Percentiles rank a stretch among this genome's conserved stretches.
phyloP scores from a whole-genome alignment of 768 basidiomycete species.

The Boletus pseudo-olivaceus region DNA sequence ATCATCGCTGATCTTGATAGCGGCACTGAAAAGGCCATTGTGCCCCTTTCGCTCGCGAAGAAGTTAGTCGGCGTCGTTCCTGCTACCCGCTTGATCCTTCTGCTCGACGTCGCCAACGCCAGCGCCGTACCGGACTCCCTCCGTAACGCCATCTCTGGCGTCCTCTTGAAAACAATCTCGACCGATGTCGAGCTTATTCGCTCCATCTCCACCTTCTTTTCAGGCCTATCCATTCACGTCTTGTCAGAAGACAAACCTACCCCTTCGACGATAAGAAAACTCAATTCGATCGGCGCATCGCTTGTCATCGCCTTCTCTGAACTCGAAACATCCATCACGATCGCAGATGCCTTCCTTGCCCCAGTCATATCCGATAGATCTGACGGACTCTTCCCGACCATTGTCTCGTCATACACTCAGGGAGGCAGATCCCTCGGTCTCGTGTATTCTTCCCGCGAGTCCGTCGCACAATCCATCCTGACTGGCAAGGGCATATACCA shows the following conservation, averaged over 20 bases:
- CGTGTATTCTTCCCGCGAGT: slow-evolving; percentile 90
- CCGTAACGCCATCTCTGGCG: slow-evolving; percentile 70
- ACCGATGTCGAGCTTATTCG: slow-evolving; percentile 74
- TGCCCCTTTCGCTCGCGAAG: slow-evolving; percentile 63
- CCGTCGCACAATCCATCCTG: slow-evolving; percentile 80
- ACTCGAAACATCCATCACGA: slow-evolving; percentile 59
- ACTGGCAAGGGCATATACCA: slow-evolving; percentile 94
- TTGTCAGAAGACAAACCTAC: slow-evolving; percentile 53
- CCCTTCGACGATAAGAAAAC: slow-evolving; percentile 55
- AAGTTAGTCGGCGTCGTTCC: slow-evolving; percentile 68
- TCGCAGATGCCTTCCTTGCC: slow-evolving; percentile 85
- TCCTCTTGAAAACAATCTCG: slow-evolving; percentile 71
- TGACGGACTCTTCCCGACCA: slow-evolving; percentile 91
- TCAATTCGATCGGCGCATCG: slow-evolving; percentile 55
- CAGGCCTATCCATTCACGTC: slow-evolving; percentile 60
- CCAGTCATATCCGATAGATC: slow-evolving; percentile 79
- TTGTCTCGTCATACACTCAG: slow-evolving; percentile 69
- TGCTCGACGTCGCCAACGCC: slow-evolving; percentile 70
- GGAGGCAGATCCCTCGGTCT: slow-evolving; percentile 81
- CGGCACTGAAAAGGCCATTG: slow-evolving; percentile 78
- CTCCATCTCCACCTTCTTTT: slow-evolving; percentile 73
- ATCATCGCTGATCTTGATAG: slow-evolving; percentile 67
- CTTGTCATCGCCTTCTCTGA: slow-evolving; percentile 71
- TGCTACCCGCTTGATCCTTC: slow-evolving; percentile 66
- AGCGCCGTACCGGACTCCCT: slow-evolving; percentile 74